phyloP scores from a whole-genome alignment of 2,329 filamentous ascomycete genomes.

The Didymella segeticola region DNA sequence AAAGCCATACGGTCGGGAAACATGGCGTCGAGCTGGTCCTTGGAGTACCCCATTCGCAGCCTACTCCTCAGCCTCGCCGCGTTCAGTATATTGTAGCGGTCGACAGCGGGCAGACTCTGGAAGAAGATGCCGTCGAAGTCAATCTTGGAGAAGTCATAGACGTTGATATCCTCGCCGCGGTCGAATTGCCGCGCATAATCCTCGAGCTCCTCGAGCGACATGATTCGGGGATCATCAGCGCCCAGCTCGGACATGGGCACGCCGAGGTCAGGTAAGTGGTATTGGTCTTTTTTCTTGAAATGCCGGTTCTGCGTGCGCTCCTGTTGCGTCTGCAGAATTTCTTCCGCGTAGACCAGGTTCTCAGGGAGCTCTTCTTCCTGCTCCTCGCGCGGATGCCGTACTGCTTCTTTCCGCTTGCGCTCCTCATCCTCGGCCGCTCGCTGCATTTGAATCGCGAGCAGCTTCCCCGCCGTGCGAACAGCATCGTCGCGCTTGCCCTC shows the following conservation, averaged over 20 bases:
- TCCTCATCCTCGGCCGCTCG: slow-evolving; percentile 85
- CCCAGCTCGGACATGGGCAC: slow-evolving; percentile 83
- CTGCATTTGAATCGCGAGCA: slow-evolving; percentile 95
- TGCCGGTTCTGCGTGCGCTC: slow-evolving; percentile 76
- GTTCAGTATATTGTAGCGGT: slow-evolving; percentile 97
- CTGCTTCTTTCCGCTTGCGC: slow-evolving; percentile 64
- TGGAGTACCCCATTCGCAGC: slow-evolving; percentile 92
- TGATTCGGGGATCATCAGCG: slow-evolving; percentile 90
- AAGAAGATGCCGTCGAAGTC: slow-evolving; percentile 98
- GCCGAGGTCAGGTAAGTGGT: slow-evolving; percentile 88
- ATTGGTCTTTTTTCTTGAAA: slow-evolving; percentile 92
- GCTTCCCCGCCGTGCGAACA: slow-evolving; percentile 84
- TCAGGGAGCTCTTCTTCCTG: slow-evolving; percentile 76
- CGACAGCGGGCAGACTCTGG: slow-evolving; percentile 83
- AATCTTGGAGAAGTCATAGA: slow-evolving; percentile 97
- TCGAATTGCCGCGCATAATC: slow-evolving; percentile 94
- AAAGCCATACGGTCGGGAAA: slow-evolving; percentile 98
- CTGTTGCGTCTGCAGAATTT: slow-evolving; percentile 78
- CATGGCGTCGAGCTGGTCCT: slow-evolving; percentile 95
- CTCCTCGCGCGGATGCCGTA: slow-evolving; percentile 49
- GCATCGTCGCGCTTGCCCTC: slow-evolving; percentile 95
- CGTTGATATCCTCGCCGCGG: slow-evolving; percentile 82
- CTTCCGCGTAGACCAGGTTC: slow-evolving; percentile 87
- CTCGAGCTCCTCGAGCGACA: slow-evolving; percentile 93
- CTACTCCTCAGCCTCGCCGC: slow-evolving; percentile 87